These are phyloP conservation scores for Hortaea sp. DNA, from an alignment of 2,329 filamentous ascomycete genomes.

Conservation along the genomic window DNA sequence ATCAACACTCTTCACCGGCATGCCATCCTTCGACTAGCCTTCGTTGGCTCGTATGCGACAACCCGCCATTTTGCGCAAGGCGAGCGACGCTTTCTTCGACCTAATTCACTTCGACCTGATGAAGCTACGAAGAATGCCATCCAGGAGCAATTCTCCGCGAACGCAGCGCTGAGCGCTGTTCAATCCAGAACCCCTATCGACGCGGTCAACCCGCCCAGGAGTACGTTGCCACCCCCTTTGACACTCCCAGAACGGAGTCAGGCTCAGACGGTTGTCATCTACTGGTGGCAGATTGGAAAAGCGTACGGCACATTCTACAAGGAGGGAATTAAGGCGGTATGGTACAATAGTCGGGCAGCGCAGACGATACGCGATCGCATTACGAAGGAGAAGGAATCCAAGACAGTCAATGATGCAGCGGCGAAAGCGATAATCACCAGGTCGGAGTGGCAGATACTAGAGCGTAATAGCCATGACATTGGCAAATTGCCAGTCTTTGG, in stretches of 20 bases:
- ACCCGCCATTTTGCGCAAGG: slow-evolving; percentile 7
- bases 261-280: slow-evolving; percentile 36
- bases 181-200: slow-evolving; percentile 32
- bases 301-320: slow-evolving; percentile 83
- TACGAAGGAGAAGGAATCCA: slow-evolving; percentile 3
- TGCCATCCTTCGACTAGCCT: slow-evolving; percentile 1
- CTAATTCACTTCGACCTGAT: background rate
- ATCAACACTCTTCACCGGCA: slow-evolving; percentile 6
- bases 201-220: slow-evolving; percentile 58
- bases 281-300: slow-evolving; percentile 56
- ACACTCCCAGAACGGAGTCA: slow-evolving; percentile 47
- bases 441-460: slow-evolving; percentile 59
- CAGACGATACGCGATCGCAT: slow-evolving; percentile 40
- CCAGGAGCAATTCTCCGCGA: slow-evolving; percentile 1
- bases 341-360: slow-evolving; percentile 49
- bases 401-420: slow-evolving; percentile 6
- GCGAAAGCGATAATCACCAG: slow-evolving; percentile 40
- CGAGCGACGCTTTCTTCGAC: background rate
- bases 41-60: background rate
- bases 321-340: slow-evolving; percentile 66
- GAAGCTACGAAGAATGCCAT: slow-evolving; percentile 1
- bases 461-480: slow-evolving; percentile 60
- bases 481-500: slow-evolving; percentile 70
- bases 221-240: slow-evolving; percentile 64
- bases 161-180: slow-evolving; percentile 5